Base-by-base conservation (phyloP, 768 basidiomycete species). In the Boletus sp. region DNA sequence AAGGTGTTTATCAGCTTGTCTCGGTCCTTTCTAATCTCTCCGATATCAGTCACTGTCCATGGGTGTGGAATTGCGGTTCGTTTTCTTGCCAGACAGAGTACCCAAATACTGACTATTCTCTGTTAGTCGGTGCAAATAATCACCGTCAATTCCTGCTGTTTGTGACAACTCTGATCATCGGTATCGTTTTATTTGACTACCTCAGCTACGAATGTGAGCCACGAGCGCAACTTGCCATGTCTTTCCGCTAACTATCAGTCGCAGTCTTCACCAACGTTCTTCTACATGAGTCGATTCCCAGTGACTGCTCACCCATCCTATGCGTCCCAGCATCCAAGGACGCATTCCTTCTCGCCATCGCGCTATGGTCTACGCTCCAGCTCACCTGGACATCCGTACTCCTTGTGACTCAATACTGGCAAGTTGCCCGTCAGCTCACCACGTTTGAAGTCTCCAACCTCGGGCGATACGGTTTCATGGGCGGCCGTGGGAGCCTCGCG, bases 51-150 rank as follows among this genome's bases (percentile, higher is more conserved):
- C 95, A 99, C 65, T 98, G 97, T 64, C 97, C 96, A 2, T 99
- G 97, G 97, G 87, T 98, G 15, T 99, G 95, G 95, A 98, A 98
- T 73, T 98, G 96, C 71, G 86, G 92, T 93, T 68, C 29, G 89
- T 73, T 33, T 10, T 50, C 40, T 56, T 35, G 36, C 58, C 8
- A n/a, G 14, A n/a, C 28, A 17, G n/a, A 44, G 39, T 18, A 33
- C 35, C 14, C 45, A 10, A 20, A 18, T 8, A 41, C 41, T 57
- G 14, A 68, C 20, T 36, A 24, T 54, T 67, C 52, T 49, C 9
- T 33, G 15, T 28, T 55, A 92, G 94, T 98, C 50, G 97, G 97
- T 20, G 79, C 84, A 40, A 88, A 91, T 63, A 99, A 98, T 66
- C 97, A 98, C 65, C 89, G 96, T 5, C 93, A 98, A 70, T 99